Conservation (phyloP, 129 eudicot species). For the Lactuca saligna region DNA sequence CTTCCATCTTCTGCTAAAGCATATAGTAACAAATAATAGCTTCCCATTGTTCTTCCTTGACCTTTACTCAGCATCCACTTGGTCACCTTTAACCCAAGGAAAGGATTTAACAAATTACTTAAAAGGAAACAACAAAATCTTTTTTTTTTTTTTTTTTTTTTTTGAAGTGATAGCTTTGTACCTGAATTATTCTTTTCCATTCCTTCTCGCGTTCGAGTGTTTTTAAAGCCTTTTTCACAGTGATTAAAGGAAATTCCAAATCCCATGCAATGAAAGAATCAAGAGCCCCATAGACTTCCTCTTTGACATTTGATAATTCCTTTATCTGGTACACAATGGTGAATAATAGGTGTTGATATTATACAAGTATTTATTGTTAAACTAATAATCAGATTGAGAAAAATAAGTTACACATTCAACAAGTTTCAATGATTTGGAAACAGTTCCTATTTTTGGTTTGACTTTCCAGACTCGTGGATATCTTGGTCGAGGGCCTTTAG, state of each 20-base stretch:
- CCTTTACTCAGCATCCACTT: slow-evolving; percentile 99
- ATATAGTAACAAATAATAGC: slow-evolving; percentile 66
- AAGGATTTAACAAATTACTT: not conserved
- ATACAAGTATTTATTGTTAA: slow-evolving; percentile 1
- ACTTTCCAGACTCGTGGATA: slow-evolving; percentile 95
- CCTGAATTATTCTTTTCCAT: slow-evolving; percentile 95
- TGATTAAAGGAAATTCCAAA: slow-evolving; percentile 80
- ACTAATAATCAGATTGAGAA: slow-evolving; percentile 8
- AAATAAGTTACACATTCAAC: slow-evolving; percentile 73
- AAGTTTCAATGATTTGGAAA: slow-evolving; percentile 83
- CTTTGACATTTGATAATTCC: slow-evolving; percentile 88
- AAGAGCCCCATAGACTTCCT: slow-evolving; percentile 96
- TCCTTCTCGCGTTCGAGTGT: slow-evolving; percentile 74
- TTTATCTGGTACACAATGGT: slow-evolving; percentile 52
- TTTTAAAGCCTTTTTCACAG: slow-evolving; percentile 85
- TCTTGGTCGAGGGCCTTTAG: slow-evolving; percentile 96
- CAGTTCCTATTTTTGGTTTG: slow-evolving; percentile 66
- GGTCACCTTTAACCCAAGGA: slow-evolving; percentile 51
- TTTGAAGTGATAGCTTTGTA: slow-evolving; percentile 11
- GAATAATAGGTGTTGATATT: not conserved
- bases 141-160: not conserved
- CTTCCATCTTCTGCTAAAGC: slow-evolving; percentile 94
- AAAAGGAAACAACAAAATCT: not conserved
- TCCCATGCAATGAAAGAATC: slow-evolving; percentile 98
- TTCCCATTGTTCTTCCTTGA: slow-evolving; percentile 99